A percentile compares a stretch with the other conserved stretches of the same genome.
Conservation (phyloP, 495 filamentous ascomycete species). For the Neurospora africana region DNA sequence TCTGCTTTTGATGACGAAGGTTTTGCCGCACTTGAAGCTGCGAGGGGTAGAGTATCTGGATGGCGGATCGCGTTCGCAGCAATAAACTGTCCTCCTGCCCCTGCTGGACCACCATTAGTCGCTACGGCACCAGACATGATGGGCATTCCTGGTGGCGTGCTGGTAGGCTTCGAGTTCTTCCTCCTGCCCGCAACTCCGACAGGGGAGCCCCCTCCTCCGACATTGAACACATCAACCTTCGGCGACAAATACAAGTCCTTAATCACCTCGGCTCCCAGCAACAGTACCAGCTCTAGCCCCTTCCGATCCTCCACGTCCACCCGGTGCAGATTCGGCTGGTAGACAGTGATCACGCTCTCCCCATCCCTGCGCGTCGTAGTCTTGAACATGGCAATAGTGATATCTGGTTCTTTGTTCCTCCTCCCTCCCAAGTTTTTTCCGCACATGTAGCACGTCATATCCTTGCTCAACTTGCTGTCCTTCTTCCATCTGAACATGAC, state of each 20-base stretch:
- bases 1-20: constrained; percentile 38
- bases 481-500: constrained; percentile 85
- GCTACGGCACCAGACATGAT: constrained; percentile 25
- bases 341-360: constrained; percentile 57
- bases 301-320: constrained; percentile 93
- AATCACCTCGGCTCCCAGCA: constrained; percentile 77
- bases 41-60: not conserved
- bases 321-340: constrained; percentile 81
- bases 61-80: not conserved
- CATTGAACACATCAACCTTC: constrained; percentile 67
- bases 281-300: constrained; percentile 76
- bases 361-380: constrained; percentile 13
- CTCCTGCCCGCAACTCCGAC: constrained; percentile 14
- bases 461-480: constrained; percentile 71
- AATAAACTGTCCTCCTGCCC: not conserved
- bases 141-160: constrained; percentile 5
- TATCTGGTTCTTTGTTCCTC: constrained; percentile 85
- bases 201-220: constrained; percentile 35
- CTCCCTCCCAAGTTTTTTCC: constrained; percentile 62
- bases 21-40: not conserved
- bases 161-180: constrained; percentile 34
- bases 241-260: constrained; percentile 71
- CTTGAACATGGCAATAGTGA: constrained; percentile 77
- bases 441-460: constrained; percentile 70
- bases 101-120: not conserved